Evolutionary conservation across 2,329 filamentous ascomycete species (phyloP).

Genomic region (Colletotrichum limetticola): DNA sequence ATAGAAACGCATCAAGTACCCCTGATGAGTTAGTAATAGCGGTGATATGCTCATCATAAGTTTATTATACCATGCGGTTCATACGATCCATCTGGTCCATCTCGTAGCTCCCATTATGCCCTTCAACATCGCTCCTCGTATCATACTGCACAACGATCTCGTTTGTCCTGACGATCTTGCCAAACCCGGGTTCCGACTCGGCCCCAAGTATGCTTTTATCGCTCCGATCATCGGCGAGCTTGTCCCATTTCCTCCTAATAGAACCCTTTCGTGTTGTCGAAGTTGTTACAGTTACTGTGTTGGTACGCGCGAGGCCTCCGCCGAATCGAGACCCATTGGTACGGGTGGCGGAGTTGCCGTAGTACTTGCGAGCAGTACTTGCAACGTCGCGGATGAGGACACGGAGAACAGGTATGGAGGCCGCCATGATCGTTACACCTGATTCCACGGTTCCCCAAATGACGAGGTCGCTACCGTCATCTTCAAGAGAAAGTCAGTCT

Average conservation of each 20-base stretch:
- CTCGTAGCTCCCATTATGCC: constrained; percentile 10
- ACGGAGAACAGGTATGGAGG: constrained; percentile 34
- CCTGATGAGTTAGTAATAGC: too few relatives aligned
- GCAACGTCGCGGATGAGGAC: constrained; percentile 32
- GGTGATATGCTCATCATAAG: not conserved
- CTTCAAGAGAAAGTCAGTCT: constrained; percentile 34
- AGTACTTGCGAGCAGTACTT: constrained; percentile 13
- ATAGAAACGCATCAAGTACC: too few relatives aligned
- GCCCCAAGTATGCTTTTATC: constrained; percentile 29
- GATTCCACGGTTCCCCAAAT: constrained; percentile 26
- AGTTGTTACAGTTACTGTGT: constrained; percentile 20
- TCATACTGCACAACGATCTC: constrained; percentile 37
- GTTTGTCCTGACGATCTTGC: constrained; percentile 37
- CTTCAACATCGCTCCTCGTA: constrained; percentile 4
- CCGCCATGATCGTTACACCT: constrained; percentile 23
- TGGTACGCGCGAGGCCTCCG: not conserved
- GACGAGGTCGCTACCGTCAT: constrained; percentile 16
- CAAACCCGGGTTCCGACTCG: constrained; percentile 16
- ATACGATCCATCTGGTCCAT: constrained; percentile 24
- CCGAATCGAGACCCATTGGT: constrained; percentile 7
- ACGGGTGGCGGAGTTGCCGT: constrained; percentile 6
- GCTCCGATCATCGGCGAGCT: constrained; percentile 31
- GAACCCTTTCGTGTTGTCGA: constrained; percentile 13
- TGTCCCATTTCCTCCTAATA: constrained; percentile 18
- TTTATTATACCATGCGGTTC: constrained; percentile 27